Conservation (phyloP, 305 asterid genomes). For the Fraxinus greggii region DNA sequence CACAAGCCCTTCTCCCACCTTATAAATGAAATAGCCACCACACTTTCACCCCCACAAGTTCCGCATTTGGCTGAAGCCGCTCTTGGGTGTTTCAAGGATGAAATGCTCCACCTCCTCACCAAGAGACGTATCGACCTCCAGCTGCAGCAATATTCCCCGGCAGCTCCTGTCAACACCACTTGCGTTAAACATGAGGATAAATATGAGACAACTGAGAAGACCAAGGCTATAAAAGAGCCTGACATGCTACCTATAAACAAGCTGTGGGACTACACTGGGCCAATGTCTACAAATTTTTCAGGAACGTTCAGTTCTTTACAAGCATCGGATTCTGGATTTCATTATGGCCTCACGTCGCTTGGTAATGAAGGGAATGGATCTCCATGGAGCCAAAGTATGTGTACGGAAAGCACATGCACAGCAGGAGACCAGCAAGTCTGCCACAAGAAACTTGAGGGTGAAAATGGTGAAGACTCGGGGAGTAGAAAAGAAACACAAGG, state of each 20-base stretch:
- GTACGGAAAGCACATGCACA: conserved; percentile 60
- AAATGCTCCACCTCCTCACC: conserved; percentile 95
- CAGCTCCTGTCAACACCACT: conserved; percentile 27
- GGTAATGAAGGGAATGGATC: conserved; percentile 56
- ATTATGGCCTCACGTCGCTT: conserved; percentile 50
- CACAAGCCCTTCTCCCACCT: conserved; percentile 97
- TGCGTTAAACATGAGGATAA: conserved; percentile 48
- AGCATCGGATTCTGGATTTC: conserved; percentile 50
- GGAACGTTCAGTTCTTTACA: conserved; percentile 40
- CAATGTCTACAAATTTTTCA: conserved; percentile 33
- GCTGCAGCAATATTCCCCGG: conserved; percentile 41
- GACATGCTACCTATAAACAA: conserved; percentile 24
- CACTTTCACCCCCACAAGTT: conserved; percentile 90
- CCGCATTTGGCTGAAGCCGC: conserved; percentile 96
- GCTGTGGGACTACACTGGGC: conserved; percentile 52
- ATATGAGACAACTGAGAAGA: conserved; percentile 60
- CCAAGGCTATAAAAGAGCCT: conserved; percentile 62
- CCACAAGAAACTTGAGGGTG: conserved; percentile 45
- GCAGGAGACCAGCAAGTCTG: conserved; percentile 42
- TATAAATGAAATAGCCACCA: conserved; percentile 78
- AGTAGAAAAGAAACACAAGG: conserved; percentile 43
- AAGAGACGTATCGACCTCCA: conserved; percentile 78
- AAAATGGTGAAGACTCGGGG: conserved; percentile 39
- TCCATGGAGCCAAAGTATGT: conserved; percentile 72
- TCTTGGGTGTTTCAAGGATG: conserved; percentile 95